Conservation (phyloP, 2,329 filamentous ascomycete species). For the Sarocladiaceae sp. region DNA sequence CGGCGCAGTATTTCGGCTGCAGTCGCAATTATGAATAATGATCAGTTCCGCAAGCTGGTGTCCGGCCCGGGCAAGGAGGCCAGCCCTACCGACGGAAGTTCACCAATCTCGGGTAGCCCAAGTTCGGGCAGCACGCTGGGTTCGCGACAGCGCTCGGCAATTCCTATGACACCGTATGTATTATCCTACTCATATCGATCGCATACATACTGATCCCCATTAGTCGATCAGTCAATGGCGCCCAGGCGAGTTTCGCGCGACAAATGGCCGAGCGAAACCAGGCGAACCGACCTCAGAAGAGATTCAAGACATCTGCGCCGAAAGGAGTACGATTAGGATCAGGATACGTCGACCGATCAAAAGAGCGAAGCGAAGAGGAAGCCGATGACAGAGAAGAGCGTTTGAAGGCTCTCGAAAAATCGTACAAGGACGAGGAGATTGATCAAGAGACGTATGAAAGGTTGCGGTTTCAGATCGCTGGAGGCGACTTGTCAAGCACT, state of each 20-base stretch:
- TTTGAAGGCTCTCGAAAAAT: slow-evolving; percentile 75
- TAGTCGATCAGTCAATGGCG: slow-evolving; percentile 59
- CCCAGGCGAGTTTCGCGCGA: slow-evolving; percentile 69
- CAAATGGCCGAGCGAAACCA: slow-evolving; percentile 74
- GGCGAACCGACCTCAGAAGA: slow-evolving; percentile 56
- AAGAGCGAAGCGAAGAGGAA: slow-evolving; percentile 51
- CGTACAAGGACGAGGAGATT: slow-evolving; percentile 79
- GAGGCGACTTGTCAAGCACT: slow-evolving; percentile 74
- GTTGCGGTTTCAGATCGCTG: slow-evolving; percentile 71
- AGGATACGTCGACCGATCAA: slow-evolving; percentile 82
- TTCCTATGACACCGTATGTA: slow-evolving; percentile 89
- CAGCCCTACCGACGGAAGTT: slow-evolving; percentile 40
- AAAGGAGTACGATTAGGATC: slow-evolving; percentile 76
- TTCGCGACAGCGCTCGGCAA: slow-evolving; percentile 72
- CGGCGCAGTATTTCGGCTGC: neutral
- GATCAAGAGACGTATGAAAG: slow-evolving; percentile 74
- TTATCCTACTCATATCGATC: neutral
- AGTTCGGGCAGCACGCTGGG: slow-evolving; percentile 54
- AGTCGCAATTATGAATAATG: slow-evolving; percentile 73
- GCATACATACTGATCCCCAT: slow-evolving; percentile 17
- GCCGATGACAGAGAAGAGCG: slow-evolving; percentile 56
- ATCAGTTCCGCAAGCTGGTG: slow-evolving; percentile 83
- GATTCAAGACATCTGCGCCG: slow-evolving; percentile 73
- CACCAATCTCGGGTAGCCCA: slow-evolving; percentile 25
- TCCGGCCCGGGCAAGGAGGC: slow-evolving; percentile 33